phyloP scores from a whole-genome alignment of 2,329 filamentous ascomycete species.

The Cryphonectria japonica region DNA sequence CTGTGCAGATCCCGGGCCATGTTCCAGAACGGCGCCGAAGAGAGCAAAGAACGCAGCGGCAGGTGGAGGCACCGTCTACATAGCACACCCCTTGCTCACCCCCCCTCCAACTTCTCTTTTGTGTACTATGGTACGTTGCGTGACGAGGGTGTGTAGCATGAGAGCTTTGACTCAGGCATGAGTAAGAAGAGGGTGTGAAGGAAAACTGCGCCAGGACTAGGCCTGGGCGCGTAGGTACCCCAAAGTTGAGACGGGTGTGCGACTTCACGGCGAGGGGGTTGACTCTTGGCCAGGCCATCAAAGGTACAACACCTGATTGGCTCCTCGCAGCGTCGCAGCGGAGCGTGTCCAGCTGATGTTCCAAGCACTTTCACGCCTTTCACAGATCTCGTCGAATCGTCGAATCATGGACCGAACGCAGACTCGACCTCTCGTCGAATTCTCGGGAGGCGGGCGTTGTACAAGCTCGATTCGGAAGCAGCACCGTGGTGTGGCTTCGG shows the following conservation, averaged over 20 bases:
- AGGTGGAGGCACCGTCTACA: conserved; percentile 1
- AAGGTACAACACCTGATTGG: conserved; percentile 27
- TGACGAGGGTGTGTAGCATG: conserved; percentile 26
- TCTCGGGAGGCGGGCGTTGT: background rate
- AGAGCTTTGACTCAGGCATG: conserved; percentile 27
- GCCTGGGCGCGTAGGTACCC: conserved; percentile 28
- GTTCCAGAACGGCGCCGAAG: conserved; percentile 25
- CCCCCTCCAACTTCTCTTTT: background rate
- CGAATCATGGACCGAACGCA: conserved; percentile 23
- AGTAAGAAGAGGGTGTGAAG: conserved; percentile 22
- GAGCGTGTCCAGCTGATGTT: conserved; percentile 25
- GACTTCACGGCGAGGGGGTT: conserved; percentile 11
- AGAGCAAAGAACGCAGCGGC: background rate
- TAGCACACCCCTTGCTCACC: background rate
- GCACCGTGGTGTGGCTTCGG: conserved; percentile 25
- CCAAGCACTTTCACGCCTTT: no score
- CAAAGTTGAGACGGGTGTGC: conserved; percentile 13
- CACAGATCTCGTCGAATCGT: conserved; percentile 17
- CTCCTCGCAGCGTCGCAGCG: conserved; percentile 24
- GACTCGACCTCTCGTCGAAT: background rate
- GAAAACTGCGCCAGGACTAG: conserved; percentile 19
- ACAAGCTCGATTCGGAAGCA: conserved; percentile 21
- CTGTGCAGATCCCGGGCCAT: conserved; percentile 12
- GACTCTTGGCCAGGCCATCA: conserved; percentile 6
- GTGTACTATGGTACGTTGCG: background rate